These are phyloP conservation scores for Aspergillus sp. DNA, from an alignment of 2,329 filamentous ascomycete species.

Conservation along the genomic window DNA sequence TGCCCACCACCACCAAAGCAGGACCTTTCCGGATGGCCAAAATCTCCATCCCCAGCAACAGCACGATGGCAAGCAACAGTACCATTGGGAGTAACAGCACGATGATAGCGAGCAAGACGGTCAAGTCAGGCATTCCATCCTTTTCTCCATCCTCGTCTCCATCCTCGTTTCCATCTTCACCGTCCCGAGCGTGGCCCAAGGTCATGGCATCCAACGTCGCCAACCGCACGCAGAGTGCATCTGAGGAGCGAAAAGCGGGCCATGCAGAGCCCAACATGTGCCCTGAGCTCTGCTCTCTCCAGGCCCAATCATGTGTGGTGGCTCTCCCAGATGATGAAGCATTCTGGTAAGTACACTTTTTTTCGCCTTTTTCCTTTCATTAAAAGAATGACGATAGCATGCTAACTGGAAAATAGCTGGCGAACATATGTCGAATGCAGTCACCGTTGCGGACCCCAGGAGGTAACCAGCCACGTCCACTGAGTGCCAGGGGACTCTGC, in stretches of 20 bases:
- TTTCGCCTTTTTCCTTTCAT: not conserved
- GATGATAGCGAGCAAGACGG: too few relatives aligned
- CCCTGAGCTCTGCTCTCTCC: conserved; percentile 18
- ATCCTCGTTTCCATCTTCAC: too few relatives aligned
- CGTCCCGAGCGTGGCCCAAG: not conserved
- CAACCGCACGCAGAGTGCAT: not conserved
- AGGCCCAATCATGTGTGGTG: conserved; percentile 18
- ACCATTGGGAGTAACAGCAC: too few relatives aligned
- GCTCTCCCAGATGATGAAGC: conserved; percentile 20
- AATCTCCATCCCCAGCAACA: too few relatives aligned
- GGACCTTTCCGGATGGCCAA: not conserved
- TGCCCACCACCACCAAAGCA: conserved; percentile 4
- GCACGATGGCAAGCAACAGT: too few relatives aligned
- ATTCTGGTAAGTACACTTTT: conserved; percentile 17
- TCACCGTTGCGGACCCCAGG: not conserved
- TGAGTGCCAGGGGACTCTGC: not conserved
- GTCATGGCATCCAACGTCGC: not conserved
- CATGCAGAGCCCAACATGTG: conserved; percentile 3
- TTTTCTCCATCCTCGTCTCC: too few relatives aligned
- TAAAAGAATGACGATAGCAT: not conserved
- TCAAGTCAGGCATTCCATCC: too few relatives aligned
- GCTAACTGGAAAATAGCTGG: not conserved
- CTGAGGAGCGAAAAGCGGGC: not conserved
- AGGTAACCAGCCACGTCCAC: not conserved
- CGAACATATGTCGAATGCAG: not conserved